Conservation (phyloP, 2,329 filamentous ascomycete genomes). For the Ophiosphaerella korrae region DNA sequence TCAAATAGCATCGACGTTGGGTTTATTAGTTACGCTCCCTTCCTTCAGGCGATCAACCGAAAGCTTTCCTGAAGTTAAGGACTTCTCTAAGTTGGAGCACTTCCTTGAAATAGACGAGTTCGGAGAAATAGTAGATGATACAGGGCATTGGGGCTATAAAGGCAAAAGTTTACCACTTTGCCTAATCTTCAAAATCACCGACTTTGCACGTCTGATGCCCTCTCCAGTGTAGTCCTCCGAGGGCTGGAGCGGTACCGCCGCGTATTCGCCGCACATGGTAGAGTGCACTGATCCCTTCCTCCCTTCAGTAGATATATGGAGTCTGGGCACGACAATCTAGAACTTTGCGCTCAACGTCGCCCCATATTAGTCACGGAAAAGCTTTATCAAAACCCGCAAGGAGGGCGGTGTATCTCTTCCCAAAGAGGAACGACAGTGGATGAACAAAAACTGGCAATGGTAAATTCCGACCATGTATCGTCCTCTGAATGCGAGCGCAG, state of each 20-base stretch:
- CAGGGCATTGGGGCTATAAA: background rate
- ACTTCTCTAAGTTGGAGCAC: too few relatives aligned
- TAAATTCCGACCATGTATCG: slow-evolving; percentile 11
- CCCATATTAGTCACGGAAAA: slow-evolving; percentile 11
- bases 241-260: slow-evolving; percentile 20
- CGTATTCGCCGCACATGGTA: slow-evolving; percentile 22
- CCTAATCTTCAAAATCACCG: slow-evolving; percentile 33
- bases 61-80: too few relatives aligned
- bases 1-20: too few relatives aligned
- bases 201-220: slow-evolving; percentile 20
- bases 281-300: slow-evolving; percentile 10
- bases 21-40: too few relatives aligned
- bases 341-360: slow-evolving; percentile 15
- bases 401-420: background rate
- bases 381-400: slow-evolving; percentile 9
- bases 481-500: slow-evolving; percentile 15
- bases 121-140: too few relatives aligned
- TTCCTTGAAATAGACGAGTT: too few relatives aligned
- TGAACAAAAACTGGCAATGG: slow-evolving; percentile 1
- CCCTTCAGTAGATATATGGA: slow-evolving; percentile 27
- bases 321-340: slow-evolving; percentile 31
- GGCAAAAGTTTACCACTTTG: slow-evolving; percentile 11
- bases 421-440: background rate
- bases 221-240: background rate
- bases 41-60: too few relatives aligned